Percentiles rank a stretch among this genome's conserved stretches.
phyloP scores from a whole-genome alignment of 345 rosid species.

The Hibiscus mutabilis region DNA sequence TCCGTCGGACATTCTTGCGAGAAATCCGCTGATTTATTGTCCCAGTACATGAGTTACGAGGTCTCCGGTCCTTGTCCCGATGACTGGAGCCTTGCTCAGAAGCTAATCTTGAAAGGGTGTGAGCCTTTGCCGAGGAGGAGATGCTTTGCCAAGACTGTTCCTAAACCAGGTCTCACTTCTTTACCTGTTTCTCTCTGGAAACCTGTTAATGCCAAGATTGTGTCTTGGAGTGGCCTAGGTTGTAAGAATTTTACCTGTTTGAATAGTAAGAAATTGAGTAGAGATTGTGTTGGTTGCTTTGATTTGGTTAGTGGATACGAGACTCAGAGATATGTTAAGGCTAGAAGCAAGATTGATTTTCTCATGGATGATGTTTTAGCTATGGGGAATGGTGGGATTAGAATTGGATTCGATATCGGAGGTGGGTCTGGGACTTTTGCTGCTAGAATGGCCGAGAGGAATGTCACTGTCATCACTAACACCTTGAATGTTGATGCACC shows the following conservation, averaged over 20 bases:
- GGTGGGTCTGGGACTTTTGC: not conserved
- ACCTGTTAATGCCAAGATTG: constrained; percentile 63
- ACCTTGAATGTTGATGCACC: not conserved
- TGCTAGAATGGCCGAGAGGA: not conserved
- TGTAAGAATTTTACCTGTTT: constrained; percentile 77
- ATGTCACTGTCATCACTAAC: not conserved
- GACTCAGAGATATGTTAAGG: constrained; percentile 37
- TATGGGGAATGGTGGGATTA: not conserved
- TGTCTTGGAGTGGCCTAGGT: constrained; percentile 86
- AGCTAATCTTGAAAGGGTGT: constrained; percentile 60
- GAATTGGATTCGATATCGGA: not conserved
- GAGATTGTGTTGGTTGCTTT: constrained; percentile 77
- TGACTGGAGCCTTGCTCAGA: constrained; percentile 75
- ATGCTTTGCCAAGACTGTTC: constrained; percentile 60
- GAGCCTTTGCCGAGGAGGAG: constrained; percentile 89
- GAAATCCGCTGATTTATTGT: constrained; percentile 67
- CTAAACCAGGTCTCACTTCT: constrained; percentile 53
- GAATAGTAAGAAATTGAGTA: constrained; percentile 59
- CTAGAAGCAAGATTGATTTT: not conserved
- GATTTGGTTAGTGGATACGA: constrained; percentile 47
- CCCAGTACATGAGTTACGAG: constrained; percentile 80
- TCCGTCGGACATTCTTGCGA: constrained; percentile 88
- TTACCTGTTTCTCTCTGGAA: constrained; percentile 71
- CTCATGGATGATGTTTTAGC: not conserved
- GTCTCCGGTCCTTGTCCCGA: constrained; percentile 62